Conservation (phyloP, 495 filamentous ascomycete genomes). For the Annulohypoxylon stygium region DNA sequence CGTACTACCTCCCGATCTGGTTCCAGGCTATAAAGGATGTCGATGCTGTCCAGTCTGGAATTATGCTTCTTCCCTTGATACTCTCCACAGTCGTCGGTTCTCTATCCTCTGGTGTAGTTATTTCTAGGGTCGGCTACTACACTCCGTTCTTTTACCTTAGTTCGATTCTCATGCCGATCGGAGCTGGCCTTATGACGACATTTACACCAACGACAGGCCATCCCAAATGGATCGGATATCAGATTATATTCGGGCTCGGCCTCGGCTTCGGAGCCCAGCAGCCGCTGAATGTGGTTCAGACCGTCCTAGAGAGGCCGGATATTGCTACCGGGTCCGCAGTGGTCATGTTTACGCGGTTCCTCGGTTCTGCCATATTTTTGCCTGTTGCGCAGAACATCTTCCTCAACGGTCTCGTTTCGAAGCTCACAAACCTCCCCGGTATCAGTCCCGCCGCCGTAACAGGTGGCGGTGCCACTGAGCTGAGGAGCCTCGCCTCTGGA, state of each 20-base stretch:
- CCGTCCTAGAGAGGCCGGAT: conserved; percentile 62
- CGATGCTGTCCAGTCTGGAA: conserved; percentile 64
- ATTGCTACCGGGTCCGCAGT: conserved; percentile 70
- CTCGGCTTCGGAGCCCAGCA: conserved; percentile 75
- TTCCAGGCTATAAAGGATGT: conserved; percentile 74
- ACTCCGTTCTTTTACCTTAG: conserved; percentile 68
- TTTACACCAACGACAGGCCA: conserved; percentile 61
- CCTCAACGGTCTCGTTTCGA: conserved; percentile 63
- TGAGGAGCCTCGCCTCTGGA: conserved; percentile 39
- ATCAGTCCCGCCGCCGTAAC: conserved; percentile 41
- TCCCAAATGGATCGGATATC: conserved; percentile 72
- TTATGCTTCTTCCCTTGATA: conserved; percentile 64
- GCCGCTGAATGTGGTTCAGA: conserved; percentile 65
- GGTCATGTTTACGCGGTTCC: conserved; percentile 71
- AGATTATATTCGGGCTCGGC: conserved; percentile 76
- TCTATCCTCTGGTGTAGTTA: conserved; percentile 67
- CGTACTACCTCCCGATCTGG: conserved; percentile 76
- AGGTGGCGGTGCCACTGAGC: conserved; percentile 64
- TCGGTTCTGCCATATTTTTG: conserved; percentile 73
- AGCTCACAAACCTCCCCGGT: conserved; percentile 50
- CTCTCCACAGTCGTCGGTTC: conserved; percentile 57
- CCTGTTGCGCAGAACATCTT: conserved; percentile 71
- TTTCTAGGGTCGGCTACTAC: conserved; percentile 66
- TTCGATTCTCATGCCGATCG: conserved; percentile 66
- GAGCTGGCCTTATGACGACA: conserved; percentile 71